Evolutionary conservation across 805 yeast species (phyloP), one percentile per base, ranked within the genome.

Genomic region (Vanderwaltozyma verrucispora): DNA sequence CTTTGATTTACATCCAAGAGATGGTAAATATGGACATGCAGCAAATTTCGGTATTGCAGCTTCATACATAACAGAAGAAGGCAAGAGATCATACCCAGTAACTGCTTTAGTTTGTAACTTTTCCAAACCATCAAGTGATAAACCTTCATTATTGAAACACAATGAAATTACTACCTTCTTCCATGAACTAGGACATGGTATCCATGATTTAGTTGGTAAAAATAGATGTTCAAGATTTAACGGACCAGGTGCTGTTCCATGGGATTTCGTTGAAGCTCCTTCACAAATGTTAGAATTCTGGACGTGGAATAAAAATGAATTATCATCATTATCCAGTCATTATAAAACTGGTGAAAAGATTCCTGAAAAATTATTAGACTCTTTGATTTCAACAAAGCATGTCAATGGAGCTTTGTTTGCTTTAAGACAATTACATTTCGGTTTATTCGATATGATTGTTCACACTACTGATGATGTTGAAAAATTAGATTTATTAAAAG

Each of bases 211-310:
- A 33, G 68, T 84, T 38, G 83, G 88, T 10, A 65, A 70, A 43
- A 79, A 88, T 20, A 65, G 64, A 40, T 76, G 72, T 46, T 68
- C 80, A 2, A 68, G 79, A 44, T 84, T 83, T 61, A 80, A 75
- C 52, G 94, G 94, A 17, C 65, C 68, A 16, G 78, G 88, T 23
- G 66, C 72, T 28, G 89, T 82, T 32, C 75, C 81, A 28, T 70
- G 92, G 71, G 95, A 85, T 62, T 85, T 85, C 62, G 94, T 85
- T 35, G 95, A 85, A 60, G 84, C 89, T 41, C 95, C 95, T 20
- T 84, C 94, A 1, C 95, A 85, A 63, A 74, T 85, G 77, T 66
- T 85, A 49, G 95, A 85, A 59, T 81, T 75, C 58, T 85, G 92
- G 85, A 80, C 88, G 28, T 85, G 95, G 94, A 72, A 78, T 37